Base-by-base conservation (phyloP, 345 rosid species). In the Carallia brachiata region DNA sequence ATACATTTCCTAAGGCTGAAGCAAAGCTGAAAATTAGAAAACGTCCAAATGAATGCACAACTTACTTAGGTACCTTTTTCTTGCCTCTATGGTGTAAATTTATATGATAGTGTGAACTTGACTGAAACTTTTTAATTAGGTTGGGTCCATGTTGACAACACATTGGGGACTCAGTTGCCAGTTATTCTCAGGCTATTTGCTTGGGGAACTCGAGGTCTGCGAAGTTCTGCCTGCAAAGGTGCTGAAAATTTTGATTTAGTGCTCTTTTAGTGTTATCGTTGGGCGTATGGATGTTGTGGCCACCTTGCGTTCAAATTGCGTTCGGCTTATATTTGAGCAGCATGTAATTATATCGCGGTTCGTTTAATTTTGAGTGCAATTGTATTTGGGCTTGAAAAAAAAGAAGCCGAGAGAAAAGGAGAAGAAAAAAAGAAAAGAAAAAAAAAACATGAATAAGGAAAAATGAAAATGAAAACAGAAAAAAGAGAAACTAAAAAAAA, bases 131-230 rank as follows among this genome's bases (percentile, higher is more conserved):
- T 32, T 70, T 77, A 93, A 97, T 81, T 78, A 32, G 98, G 98
- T 23, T 23, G 62, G 23, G 23, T 92, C 98, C 47, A 84, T 93
- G 94, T 81, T 93, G 80, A 85, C 89, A 74, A 93, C 98, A 36
- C 98, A 91, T 31, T 91, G 98, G 98, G 98, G 98, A 73, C 94
- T 93, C 48, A 93, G 97, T 75, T 96, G 59, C 98, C 97, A 0
- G 91, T 84, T 65, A 81, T 93, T 84, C 96, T 93, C 50, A 79
- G 96, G 58, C 85, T 93, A 69, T 93, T 97, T 67, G 96, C 97
- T 68, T 93, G 98, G 98, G 98, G 94, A 34, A 97, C 97, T 23
- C 91, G 98, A 4, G 66, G 85, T 68, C 84, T 93, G 66, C 91
- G 83, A 69, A 68, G 48, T 78, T 73, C 88, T 60, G 78, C 63